Percentiles rank a stretch among this genome's conserved stretches.
Evolutionary conservation across 257 asterid genomes (phyloP).

Genomic region (Ilex aquifolium): DNA sequence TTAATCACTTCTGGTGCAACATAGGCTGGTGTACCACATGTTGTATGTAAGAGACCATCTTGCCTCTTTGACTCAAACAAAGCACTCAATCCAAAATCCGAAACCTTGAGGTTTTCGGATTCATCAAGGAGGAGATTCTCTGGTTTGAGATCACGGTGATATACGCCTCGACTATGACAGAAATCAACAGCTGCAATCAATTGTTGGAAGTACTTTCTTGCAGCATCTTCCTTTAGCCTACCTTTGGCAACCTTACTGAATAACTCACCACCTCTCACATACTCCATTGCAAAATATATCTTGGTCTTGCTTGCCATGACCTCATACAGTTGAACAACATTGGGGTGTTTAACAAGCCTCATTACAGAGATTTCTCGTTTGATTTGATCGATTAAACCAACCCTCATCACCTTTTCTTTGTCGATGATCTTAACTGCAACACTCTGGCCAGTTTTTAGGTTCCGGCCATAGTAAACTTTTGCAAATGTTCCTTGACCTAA

Average conservation of each 20-base stretch:
- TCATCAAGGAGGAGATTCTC: constrained; percentile 87
- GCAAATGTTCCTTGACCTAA: constrained; percentile 91
- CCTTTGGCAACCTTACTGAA: constrained; percentile 81
- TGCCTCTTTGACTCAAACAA: constrained; percentile 56
- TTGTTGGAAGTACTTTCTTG: constrained; percentile 72
- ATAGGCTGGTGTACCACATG: constrained; percentile 94
- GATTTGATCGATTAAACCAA: constrained; percentile 70
- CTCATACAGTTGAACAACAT: constrained; percentile 75
- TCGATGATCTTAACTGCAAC: constrained; percentile 76
- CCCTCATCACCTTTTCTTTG: constrained; percentile 56
- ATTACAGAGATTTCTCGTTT: constrained; percentile 81
- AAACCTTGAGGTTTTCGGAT: constrained; percentile 55
- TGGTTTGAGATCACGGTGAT: constrained; percentile 88
- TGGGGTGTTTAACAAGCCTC: constrained; percentile 71
- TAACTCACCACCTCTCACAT: constrained; percentile 77
- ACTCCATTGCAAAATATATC: constrained; percentile 82
- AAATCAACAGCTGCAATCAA: constrained; percentile 77
- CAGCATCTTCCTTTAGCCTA: constrained; percentile 71
- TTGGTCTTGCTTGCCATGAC: constrained; percentile 80
- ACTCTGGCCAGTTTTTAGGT: constrained; percentile 45
- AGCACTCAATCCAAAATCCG: constrained; percentile 90
- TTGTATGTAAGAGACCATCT: constrained; percentile 87
- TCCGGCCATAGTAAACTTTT: constrained; percentile 69
- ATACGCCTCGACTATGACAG: constrained; percentile 86
- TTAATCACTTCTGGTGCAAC: constrained; percentile 92